Base-by-base conservation (phyloP, 495 filamentous ascomycete species). In the Lasiosphaeria hispida region DNA sequence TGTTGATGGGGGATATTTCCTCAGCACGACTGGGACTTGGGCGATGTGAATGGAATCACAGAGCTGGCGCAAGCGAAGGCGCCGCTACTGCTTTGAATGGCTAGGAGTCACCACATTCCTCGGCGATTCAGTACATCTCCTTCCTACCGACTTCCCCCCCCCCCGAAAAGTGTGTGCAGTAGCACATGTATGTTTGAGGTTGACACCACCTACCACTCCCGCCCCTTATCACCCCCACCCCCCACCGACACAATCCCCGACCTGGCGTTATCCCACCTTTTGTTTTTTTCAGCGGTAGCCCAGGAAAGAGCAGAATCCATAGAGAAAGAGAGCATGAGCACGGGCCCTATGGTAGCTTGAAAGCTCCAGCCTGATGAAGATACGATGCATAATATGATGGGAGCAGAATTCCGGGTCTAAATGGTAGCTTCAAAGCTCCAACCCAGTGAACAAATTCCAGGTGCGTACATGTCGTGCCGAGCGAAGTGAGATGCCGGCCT, bases 401-500 rank as follows among this genome's bases (percentile, higher is more conserved):
- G 53, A 57, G 61, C 45, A 60, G 15, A 51, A 55, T 66, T 30
- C 23, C 23, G 68, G 70, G 68, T 71, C 64, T 69, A 58, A 77
- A 78, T 75, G 76, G 76, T 78, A 70, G 75, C 75, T 78, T 75
- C 69, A 79, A 72, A 76, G 76, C 76, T 76, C 76, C 76, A 70
- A 77, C 76, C 76, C 74, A 52, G n/a, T 19, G 43, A 14, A 23
- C 5, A 11, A 48, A 59, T 51, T 34, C 55, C 55, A 40, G 23
- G 41, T 4, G 35, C 17, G 14, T 48, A 7, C 44, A 41, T 48
- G 38, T 41, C 58, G 55, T 45, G 65, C 57, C 58, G 55, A 57
- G 62, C 47, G 14, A 45, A 55, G 44, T 55, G 43, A 52, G 10
- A 7, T 14, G 18, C 6, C 36, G 56, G 19, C 49, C 51, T 19